Evolutionary conservation across 2,329 filamentous ascomycete genomes (phyloP).

Genomic region (Xylaria sp.): DNA sequence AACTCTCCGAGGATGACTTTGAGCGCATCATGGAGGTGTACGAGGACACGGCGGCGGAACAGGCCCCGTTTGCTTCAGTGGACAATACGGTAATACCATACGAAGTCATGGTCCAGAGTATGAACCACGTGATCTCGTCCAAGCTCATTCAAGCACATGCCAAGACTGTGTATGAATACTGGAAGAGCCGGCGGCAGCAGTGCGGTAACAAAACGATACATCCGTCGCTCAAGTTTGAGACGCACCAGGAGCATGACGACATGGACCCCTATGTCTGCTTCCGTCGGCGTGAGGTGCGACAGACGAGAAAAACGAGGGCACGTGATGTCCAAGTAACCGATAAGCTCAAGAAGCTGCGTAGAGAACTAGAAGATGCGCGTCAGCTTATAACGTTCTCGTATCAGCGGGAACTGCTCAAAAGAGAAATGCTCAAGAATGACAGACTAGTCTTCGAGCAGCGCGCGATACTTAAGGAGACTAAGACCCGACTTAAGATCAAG

Average conservation of each 20-base stretch:
- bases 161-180: constrained; percentile 86
- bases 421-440: constrained; percentile 75
- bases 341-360: constrained; percentile 87
- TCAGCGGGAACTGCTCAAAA: constrained; percentile 78
- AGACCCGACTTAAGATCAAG: constrained; percentile 86
- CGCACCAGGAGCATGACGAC: constrained; percentile 90
- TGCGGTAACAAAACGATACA: constrained; percentile 74
- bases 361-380: constrained; percentile 87
- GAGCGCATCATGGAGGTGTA: constrained; percentile 95
- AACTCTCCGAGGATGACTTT: constrained; percentile 87
- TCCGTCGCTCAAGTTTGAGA: constrained; percentile 87
- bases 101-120: constrained; percentile 73
- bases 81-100: constrained; percentile 84
- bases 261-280: constrained; percentile 98
- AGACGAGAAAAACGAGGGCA: constrained; percentile 91
- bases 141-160: constrained; percentile 59
- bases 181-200: constrained; percentile 71
- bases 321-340: constrained; percentile 93
- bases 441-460: constrained; percentile 82
- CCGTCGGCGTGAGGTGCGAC: constrained; percentile 88
- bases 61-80: constrained; percentile 86
- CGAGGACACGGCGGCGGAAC: constrained; percentile 80
- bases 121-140: constrained; percentile 53
- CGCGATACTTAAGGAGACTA: constrained; percentile 80
- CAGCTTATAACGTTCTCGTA: constrained; percentile 77